Conservation (phyloP, 345 rosid genomes). For the Eucalyptus pauciflora region DNA sequence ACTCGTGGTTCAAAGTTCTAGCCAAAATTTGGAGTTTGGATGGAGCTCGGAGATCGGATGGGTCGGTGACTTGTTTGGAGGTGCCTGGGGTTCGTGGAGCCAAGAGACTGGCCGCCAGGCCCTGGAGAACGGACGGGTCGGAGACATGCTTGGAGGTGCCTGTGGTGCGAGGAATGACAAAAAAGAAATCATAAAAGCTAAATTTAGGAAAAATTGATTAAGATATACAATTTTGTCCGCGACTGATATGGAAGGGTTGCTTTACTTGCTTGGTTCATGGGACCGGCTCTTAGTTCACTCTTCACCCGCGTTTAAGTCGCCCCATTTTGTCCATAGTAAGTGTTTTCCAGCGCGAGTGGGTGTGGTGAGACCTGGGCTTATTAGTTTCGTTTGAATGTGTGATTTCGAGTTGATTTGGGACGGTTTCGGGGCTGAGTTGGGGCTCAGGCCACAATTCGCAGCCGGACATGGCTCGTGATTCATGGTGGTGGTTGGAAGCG, state of each 20-base stretch:
- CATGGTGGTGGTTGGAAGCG: neutral
- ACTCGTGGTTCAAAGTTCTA: neutral
- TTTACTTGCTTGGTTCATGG: neutral
- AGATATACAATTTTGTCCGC: neutral
- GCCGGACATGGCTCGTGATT: neutral
- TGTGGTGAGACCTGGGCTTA: neutral
- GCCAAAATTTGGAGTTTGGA: neutral
- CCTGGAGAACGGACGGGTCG: too few relatives aligned
- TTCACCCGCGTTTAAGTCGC: neutral
- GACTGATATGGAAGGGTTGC: too few relatives aligned
- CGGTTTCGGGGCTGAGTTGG: neutral
- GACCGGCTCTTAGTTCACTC: neutral
- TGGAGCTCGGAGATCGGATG: neutral
- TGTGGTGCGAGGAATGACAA: neutral
- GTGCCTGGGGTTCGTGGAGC: too few relatives aligned
- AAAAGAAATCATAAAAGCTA: neutral
- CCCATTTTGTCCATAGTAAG: neutral
- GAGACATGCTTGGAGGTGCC: too few relatives aligned
- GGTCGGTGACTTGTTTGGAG: neutral
- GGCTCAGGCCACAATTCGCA: neutral
- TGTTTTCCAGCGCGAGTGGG: neutral
- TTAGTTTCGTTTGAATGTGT: neutral
- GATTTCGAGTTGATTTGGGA: neutral
- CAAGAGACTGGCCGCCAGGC: too few relatives aligned
- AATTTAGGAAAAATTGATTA: neutral